Evolutionary conservation across 2,329 filamentous ascomycete species (phyloP), one percentile per base, ranked within the genome.

Genomic region (Lachnellula hyalina): DNA sequence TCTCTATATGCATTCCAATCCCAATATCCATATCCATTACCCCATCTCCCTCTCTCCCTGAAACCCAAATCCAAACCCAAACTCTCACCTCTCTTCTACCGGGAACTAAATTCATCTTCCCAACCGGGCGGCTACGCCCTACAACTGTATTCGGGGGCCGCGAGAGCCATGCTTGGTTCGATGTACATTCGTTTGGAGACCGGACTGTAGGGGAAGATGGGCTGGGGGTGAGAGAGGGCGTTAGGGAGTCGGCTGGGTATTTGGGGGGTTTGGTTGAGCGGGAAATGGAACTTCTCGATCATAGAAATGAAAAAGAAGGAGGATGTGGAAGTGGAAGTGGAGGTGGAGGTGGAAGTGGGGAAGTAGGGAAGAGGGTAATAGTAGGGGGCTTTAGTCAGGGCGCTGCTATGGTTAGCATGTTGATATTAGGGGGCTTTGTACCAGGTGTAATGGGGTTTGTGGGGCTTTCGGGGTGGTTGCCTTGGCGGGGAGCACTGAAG

Each of bases 11-110:
- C n/a, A 49, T 53, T 23, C 59, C 57, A 8, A 3, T 9, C 2
- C 7, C 15, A 1, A 17, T 14, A 6, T 40, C 36, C n/a, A n/a
- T 6, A 5, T 40, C 36, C 6, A 6, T 1, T 25, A 4, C 28
- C 7, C 28, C 28, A 32, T 32, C 28, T 4, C 28, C 7, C 54
- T 55, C 64, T 21, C 54, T 53, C 36, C 59, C 63, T 59, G 51
- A 63, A 67, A 36, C 70, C 65, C 68, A 66, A 73, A 5, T 71
- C 72, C 35, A 15, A 21, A 6, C 32, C 47, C 8, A 28, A 32
- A 66, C 65, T 6, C 62, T 75, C 21, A 62, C 73, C 32, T 52
- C 50, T 9, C 58, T 63, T 11, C 41, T 58, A 25, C 57, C 61
- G 36, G 25, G 32, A 56, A 57, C 53, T 2, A 62, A 56, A 55